These are phyloP conservation scores for Pestalotiopsis sp. DNA, from an alignment of 2,329 filamentous ascomycete genomes.

Conservation along the genomic window DNA sequence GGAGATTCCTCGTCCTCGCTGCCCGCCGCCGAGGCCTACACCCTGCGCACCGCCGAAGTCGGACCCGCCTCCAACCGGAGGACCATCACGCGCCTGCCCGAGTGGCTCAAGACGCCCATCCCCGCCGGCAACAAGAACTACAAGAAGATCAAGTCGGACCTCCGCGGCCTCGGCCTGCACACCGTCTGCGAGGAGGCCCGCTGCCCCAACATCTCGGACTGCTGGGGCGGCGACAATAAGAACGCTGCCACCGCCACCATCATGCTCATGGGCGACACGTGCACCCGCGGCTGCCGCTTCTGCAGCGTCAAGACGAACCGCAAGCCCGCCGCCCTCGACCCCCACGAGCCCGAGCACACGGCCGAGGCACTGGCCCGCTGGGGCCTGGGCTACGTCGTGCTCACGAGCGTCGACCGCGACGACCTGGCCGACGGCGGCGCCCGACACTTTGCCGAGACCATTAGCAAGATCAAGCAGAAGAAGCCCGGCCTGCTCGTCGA, in stretches of 20 bases:
- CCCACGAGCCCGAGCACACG: conserved; percentile 95
- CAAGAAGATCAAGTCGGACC: conserved; percentile 92
- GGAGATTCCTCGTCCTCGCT: conserved; percentile 39
- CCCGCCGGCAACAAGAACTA: conserved; percentile 80
- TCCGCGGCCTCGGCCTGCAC: conserved; percentile 85
- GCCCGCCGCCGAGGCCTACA: conserved; percentile 56
- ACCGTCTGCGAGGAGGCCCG: conserved; percentile 98
- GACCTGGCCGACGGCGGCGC: conserved; percentile 89
- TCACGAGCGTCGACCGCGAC: conserved; percentile 92
- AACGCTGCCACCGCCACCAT: conserved; percentile 93
- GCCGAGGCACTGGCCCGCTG: conserved; percentile 90
- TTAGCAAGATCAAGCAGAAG: conserved; percentile 89
- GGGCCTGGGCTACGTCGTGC: conserved; percentile 93
- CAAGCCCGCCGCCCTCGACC: conserved; percentile 77
- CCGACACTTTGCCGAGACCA: conserved; percentile 88
- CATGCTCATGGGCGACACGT: conserved; percentile 99
- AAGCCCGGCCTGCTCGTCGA: conserved; percentile 77
- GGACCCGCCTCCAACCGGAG: conserved; percentile 63
- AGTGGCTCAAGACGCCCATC: conserved; percentile 96
- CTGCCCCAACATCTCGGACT: conserved; percentile 97
- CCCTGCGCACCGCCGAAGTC: conserved; percentile 64
- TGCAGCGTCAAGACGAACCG: conserved; percentile 93
- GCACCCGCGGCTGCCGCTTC: conserved; percentile 93
- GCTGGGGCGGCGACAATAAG: conserved; percentile 92
- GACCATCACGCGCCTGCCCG: conserved; percentile 75